These are phyloP conservation scores for Aspergillus sp. DNA, from an alignment of 2,329 filamentous ascomycete genomes.

Conservation along the genomic window DNA sequence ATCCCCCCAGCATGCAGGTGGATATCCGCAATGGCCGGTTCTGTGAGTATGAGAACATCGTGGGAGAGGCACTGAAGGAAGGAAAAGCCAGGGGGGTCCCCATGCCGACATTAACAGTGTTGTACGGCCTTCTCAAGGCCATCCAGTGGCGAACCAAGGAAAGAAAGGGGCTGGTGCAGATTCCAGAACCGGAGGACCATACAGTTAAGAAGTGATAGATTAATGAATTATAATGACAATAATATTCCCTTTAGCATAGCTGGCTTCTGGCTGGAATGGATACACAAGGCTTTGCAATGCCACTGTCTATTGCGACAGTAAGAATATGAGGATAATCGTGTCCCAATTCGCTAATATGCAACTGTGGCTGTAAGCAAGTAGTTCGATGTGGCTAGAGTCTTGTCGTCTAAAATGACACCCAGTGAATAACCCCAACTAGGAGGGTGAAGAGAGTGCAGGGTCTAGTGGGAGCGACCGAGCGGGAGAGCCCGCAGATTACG, in stretches of 20 bases:
- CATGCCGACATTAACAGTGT: constrained; percentile 27
- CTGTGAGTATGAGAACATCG: constrained; percentile 58
- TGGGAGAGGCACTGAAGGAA: constrained; percentile 59
- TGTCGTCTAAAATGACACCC: too few species aligned
- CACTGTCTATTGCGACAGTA: too few species aligned
- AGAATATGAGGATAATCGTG: too few species aligned
- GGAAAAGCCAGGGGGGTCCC: constrained; percentile 51
- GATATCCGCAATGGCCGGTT: constrained; percentile 52
- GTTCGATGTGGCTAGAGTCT: background rate
- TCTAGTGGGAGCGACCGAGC: background rate
- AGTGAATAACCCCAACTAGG: background rate
- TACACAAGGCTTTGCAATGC: too few species aligned
- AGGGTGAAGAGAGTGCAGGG: background rate
- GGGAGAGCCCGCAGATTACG: background rate
- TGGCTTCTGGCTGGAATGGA: too few species aligned
- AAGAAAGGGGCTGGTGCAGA: constrained; percentile 17
- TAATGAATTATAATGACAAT: background rate
- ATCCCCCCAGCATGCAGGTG: constrained; percentile 57
- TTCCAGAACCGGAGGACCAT: constrained; percentile 14
- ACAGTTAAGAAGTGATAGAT: background rate
- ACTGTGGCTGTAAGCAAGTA: background rate
- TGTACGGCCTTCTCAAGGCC: constrained; percentile 32
- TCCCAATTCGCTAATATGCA: too few species aligned
- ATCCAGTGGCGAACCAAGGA: constrained; percentile 32
- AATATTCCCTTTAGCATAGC: too few species aligned